Conservation (phyloP, 1,139 yeast species). For the Geotrichum carabidarum region DNA sequence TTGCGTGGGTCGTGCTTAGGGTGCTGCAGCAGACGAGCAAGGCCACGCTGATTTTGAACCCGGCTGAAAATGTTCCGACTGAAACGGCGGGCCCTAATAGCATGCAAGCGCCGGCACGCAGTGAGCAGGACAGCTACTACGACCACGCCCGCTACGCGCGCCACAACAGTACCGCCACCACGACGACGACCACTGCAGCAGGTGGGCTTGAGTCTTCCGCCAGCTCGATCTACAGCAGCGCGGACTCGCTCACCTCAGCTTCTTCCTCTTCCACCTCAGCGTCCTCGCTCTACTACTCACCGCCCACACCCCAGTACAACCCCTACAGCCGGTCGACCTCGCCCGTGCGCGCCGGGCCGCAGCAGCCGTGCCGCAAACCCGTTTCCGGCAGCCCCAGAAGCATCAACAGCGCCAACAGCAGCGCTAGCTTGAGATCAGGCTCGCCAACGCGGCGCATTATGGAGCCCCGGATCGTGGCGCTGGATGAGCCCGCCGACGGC, state of each 20-base stretch:
- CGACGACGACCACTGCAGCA: too few relatives aligned
- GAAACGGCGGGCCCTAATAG: too few relatives aligned
- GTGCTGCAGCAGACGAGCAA: constrained; percentile 20
- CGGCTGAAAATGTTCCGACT: background rate
- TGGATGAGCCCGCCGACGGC: constrained; percentile 18
- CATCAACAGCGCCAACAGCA: background rate
- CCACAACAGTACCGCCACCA: background rate
- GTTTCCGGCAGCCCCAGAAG: background rate
- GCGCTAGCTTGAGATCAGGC: background rate
- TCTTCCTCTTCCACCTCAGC: constrained; percentile 9
- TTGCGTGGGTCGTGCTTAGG: constrained; percentile 24
- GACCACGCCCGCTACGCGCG: constrained; percentile 1
- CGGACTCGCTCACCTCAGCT: constrained; percentile 9
- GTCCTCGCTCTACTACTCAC: constrained; percentile 3
- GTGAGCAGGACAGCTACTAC: background rate
- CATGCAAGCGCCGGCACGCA: background rate
- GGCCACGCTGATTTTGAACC: constrained; percentile 15
- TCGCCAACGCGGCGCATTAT: constrained; percentile 1
- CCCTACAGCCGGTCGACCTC: constrained; percentile 8
- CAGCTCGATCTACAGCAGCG: constrained; percentile 15
- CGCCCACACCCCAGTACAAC: constrained; percentile 12
- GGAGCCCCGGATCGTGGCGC: constrained; percentile 18
- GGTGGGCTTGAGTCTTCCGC: constrained; percentile 6
- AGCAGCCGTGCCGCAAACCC: constrained; percentile 1
- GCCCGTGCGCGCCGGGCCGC: too few relatives aligned